Conservation (phyloP, 371 early-diverging fungal genomes). For the Sporodiniella umbellata region DNA sequence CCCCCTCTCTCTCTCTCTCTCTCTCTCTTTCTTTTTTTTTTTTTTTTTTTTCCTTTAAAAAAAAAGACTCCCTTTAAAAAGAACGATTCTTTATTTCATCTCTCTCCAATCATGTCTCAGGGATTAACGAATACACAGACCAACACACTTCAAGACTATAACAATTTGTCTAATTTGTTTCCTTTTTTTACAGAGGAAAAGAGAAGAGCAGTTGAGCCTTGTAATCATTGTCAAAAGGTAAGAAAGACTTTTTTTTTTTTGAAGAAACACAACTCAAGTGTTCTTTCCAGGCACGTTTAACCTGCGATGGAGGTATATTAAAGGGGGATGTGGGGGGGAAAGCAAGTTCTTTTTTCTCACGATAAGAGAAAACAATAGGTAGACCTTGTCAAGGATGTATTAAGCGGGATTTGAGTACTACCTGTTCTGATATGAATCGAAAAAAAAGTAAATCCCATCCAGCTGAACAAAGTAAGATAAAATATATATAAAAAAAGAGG, state of each 20-base stretch:
- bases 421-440: conserved; percentile 76
- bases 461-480: neutral
- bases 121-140: conserved; percentile 1
- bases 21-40: conserved; percentile 1
- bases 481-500: neutral
- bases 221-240: conserved; percentile 58
- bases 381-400: conserved; percentile 87
- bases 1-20: neutral
- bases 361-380: conserved; percentile 27
- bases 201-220: conserved; percentile 27
- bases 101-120: conserved; percentile 13
- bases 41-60: neutral
- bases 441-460: conserved; percentile 69
- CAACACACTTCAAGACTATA: conserved; percentile 2
- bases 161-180: conserved; percentile 9
- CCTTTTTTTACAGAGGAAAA: conserved; percentile 21
- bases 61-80: neutral
- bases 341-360: conserved; percentile 3
- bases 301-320: conserved; percentile 62
- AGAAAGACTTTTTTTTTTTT: conserved; percentile 9
- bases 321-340: neutral
- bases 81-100: neutral
- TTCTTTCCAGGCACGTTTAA: conserved; percentile 62
- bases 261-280: too few relatives aligned
- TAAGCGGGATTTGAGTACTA: conserved; percentile 67